A percentile compares a stretch with the other conserved stretches of the same genome.
These are phyloP conservation scores for Scenedesmus sp. DNA, from an alignment of 163 green algal species.

Conservation along the genomic window DNA sequence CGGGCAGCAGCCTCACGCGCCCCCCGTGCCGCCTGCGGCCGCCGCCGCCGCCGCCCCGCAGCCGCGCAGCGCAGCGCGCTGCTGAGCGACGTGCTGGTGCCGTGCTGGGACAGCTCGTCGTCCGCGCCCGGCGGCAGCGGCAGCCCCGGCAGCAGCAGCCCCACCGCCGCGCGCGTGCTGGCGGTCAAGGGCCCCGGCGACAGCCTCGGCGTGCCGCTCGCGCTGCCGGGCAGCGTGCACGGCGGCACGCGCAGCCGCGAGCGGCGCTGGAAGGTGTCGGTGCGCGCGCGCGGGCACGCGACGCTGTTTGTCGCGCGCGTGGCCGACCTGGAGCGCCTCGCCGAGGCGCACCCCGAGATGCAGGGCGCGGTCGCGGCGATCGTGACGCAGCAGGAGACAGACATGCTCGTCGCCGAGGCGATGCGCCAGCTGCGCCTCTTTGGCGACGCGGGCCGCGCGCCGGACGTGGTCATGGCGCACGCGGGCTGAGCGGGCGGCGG, in stretches of 20 bases:
- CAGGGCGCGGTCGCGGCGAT: conserved; percentile 57
- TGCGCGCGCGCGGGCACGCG: conserved; percentile 44
- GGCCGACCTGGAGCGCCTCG: conserved; percentile 38
- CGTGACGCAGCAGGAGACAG: conserved; percentile 65
- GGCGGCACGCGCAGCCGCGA: conserved; percentile 9
- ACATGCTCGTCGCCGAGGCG: conserved; percentile 68
- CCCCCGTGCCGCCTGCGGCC: too few species aligned
- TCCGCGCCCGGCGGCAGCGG: conserved; percentile 3
- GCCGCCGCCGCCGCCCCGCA: too few species aligned
- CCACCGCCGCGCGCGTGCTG: conserved; percentile 36
- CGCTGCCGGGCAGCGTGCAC: neutral
- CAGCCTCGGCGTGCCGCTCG: conserved; percentile 51
- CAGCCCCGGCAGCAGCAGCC: conserved; percentile 45
- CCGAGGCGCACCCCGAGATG: conserved; percentile 54
- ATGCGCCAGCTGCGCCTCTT: conserved; percentile 60
- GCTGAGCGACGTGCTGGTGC: conserved; percentile 3
- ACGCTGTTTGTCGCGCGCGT: conserved; percentile 51
- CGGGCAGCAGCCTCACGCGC: too few species aligned
- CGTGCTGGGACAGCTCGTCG: conserved; percentile 19
- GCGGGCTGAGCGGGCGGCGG: too few species aligned
- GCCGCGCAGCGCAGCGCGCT: conserved; percentile 28
- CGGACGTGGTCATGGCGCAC: too few species aligned
- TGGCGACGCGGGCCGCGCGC: neutral
- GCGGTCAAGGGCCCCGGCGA: conserved; percentile 56
- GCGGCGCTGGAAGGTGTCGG: conserved; percentile 45